Percentiles rank a stretch among this genome's conserved stretches.
These are phyloP conservation scores for Cyberlindnera xylosilytica DNA, from an alignment of 805 yeast species.

Conservation along the genomic window DNA sequence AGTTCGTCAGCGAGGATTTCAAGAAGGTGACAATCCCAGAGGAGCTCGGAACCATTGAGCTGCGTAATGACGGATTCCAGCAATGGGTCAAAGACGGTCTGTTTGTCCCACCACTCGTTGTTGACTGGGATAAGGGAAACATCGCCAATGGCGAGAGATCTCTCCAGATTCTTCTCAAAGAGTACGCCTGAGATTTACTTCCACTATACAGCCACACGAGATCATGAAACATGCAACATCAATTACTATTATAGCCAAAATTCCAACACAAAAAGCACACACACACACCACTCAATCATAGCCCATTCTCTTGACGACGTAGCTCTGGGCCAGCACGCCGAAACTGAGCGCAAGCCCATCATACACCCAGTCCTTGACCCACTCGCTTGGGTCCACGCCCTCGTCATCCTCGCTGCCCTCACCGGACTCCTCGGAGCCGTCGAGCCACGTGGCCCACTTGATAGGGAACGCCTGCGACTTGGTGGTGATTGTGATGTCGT, in stretches of 20 bases:
- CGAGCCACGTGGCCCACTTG: slow-evolving; percentile 94
- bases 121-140: slow-evolving; percentile 59
- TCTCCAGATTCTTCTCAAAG: slow-evolving; percentile 30
- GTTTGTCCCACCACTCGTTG: slow-evolving; percentile 46
- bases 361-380: slow-evolving; percentile 78
- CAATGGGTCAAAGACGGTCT: slow-evolving; percentile 22
- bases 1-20: slow-evolving; percentile 14
- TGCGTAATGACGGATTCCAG: slow-evolving; percentile 10
- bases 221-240: too few relatives aligned
- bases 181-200: slow-evolving; percentile 14
- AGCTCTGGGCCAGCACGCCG: slow-evolving; percentile 87
- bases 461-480: slow-evolving; percentile 88
- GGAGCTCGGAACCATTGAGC: slow-evolving; percentile 6
- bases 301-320: slow-evolving; percentile 83
- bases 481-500: slow-evolving; percentile 67
- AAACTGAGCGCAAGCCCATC: slow-evolving; percentile 75
- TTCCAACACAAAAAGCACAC: too few relatives aligned
- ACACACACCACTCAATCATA: slow-evolving; percentile 12
- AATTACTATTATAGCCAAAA: too few relatives aligned
- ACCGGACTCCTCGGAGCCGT: slow-evolving; percentile 23
- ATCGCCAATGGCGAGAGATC: slow-evolving; percentile 45
- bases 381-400: slow-evolving; percentile 71
- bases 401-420: slow-evolving; percentile 35
- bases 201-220: too few relatives aligned
- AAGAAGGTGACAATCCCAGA: slow-evolving; percentile 10